These are phyloP conservation scores for Amauroascus niger DNA, from an alignment of 2,329 filamentous ascomycete genomes.

Conservation along the genomic window DNA sequence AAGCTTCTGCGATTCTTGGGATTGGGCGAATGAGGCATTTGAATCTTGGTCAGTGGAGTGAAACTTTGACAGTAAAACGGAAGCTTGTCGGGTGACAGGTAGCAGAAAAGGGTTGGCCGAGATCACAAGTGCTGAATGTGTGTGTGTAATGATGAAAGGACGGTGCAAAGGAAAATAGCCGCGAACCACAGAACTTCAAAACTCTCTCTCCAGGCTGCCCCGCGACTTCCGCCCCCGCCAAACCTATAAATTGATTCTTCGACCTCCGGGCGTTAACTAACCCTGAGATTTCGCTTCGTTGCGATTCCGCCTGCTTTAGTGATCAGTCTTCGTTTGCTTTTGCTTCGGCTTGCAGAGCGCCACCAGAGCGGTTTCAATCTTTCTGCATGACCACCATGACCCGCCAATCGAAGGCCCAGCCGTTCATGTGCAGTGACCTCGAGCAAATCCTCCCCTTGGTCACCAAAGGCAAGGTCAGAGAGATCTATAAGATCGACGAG, in stretches of 20 bases:
- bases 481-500: constrained; percentile 64
- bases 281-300: neutral
- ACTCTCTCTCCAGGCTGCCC: constrained; percentile 2
- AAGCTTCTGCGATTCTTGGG: neutral
- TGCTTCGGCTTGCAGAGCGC: neutral
- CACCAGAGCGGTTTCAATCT: neutral
- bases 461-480: constrained; percentile 65
- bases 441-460: constrained; percentile 41
- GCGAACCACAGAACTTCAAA: constrained; percentile 4
- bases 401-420: constrained; percentile 15
- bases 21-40: neutral
- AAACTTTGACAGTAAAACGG: neutral
- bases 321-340: neutral
- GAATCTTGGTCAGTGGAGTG: neutral
- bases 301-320: neutral
- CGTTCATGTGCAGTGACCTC: constrained; percentile 32
- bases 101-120: neutral
- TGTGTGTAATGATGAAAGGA: neutral
- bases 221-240: constrained; percentile 7
- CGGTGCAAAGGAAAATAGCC: neutral
- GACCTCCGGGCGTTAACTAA: neutral
- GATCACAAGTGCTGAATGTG: neutral
- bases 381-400: neutral
- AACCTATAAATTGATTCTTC: neutral
- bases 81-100: neutral